A percentile compares a stretch with the other conserved stretches of the same genome.
Conservation (phyloP, 2,329 filamentous ascomycete species). For the Diatrype stigma region DNA sequence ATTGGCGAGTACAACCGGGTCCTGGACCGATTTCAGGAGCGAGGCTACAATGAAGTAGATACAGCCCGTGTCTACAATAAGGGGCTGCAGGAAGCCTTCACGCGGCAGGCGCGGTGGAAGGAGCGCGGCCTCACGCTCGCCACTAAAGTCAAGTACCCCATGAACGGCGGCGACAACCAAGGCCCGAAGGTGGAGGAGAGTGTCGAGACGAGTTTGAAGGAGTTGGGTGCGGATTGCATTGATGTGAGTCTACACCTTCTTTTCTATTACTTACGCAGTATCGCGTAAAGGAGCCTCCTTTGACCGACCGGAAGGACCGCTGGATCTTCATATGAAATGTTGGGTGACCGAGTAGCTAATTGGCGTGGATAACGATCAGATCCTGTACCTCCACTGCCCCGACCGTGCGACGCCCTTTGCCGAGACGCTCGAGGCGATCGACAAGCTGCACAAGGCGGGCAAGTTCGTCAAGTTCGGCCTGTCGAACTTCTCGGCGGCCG, state of each 20-base stretch:
- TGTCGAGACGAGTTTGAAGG: constrained; percentile 64
- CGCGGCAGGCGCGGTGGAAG: constrained; percentile 70
- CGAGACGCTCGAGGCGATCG: constrained; percentile 71
- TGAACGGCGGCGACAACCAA: constrained; percentile 54
- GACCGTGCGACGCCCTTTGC: constrained; percentile 68
- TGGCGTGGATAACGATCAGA: constrained; percentile 30
- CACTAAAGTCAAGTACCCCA: constrained; percentile 70
- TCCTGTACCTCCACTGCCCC: constrained; percentile 72
- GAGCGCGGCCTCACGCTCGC: constrained; percentile 72
- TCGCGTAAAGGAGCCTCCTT: too few relatives aligned
- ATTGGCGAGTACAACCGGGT: constrained; percentile 63
- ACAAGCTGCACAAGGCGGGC: constrained; percentile 79
- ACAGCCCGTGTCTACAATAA: constrained; percentile 73
- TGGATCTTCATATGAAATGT: too few relatives aligned
- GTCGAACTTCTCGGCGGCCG: constrained; percentile 81
- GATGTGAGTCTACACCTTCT: constrained; percentile 46
- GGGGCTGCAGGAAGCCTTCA: constrained; percentile 74
- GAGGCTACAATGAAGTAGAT: constrained; percentile 81
- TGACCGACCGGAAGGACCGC: too few relatives aligned
- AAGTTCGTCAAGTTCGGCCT: constrained; percentile 80
- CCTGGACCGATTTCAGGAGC: constrained; percentile 71
- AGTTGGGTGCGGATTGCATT: constrained; percentile 67
- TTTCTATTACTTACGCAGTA: not conserved
- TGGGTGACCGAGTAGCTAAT: constrained; percentile 2
- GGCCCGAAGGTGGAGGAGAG: constrained; percentile 60